Base-by-base conservation (phyloP, 1,284 basidiomycete species). In the Ceratobasidium theobromae region DNA sequence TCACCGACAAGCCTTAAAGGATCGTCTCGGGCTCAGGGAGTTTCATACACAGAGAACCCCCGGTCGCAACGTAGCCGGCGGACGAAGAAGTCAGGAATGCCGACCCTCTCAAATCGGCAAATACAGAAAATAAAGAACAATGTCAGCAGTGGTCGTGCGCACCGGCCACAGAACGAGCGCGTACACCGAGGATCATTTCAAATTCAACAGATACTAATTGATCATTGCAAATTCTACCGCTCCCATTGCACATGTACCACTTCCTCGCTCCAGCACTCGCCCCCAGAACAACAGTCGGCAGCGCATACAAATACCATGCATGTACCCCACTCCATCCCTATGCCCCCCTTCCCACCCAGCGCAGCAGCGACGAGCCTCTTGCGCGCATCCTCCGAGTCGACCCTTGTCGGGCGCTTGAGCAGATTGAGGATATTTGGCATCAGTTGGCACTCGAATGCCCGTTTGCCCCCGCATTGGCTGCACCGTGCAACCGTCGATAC, bases 381-480 rank as follows among this genome's bases (percentile, higher is more conserved):
- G 25, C 69, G 68, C 72, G 86, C 83, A 71, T 84, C 84, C 45
- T 88, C 85, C 5, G 81, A 81, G 14, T 65, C 45, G 14, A 12
- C 43, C 25, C 53, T 48, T 48, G 64, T 35, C 28, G 48, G 27
- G 23, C 64, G 65, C 49, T 80, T 79, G 32, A 91, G 78, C 5
- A 89, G 77, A 67, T 89, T 91, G 75, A 93, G 90, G 49, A 93
- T 76, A 74, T 93, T 91, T 0, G 91, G 91, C 90, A 93, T 93
- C 41, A 93, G 76, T 73, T 94, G 91, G 71, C 87, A 91, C 73
- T 94, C 92, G 75, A 93, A 94, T 6, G 86, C 80, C 11, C 89
- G 82, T 46, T 75, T 77, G 4, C 81, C 78, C 45, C 79, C 76
- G 76, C 91, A 94, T 21, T 76, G 71, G 0, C 83, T 78, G 73